Base-by-base conservation (phyloP, 768 basidiomycete species). In the Naganishia kalamii region DNA sequence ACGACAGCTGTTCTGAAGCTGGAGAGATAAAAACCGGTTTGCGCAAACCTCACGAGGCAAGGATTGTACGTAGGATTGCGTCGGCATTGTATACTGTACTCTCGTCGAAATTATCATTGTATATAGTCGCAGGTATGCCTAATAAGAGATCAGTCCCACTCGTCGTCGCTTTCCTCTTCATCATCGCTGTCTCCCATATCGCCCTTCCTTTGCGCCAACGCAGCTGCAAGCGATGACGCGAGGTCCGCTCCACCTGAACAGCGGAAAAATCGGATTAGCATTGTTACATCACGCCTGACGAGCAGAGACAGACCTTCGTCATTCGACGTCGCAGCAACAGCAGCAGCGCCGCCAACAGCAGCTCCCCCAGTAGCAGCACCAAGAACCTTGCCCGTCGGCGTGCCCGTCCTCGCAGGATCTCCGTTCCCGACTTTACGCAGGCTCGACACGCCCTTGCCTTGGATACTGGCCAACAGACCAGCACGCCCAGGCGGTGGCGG, bases 131-230 rank as follows among this genome's bases (percentile, higher is more conserved):
- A 49, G 27, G 27, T 17, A 27, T 27, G 6, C 15, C 19, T 17
- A 29, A 13, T 7, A 49, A 4, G 32, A 30, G 23, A 47, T 52
- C 66, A 77, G 54, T 77, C 75, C 76, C 76, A 77, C 52, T 77
- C 76, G 27, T 71, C 76, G 43, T 77, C 76, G 29, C 72, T 74
- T 51, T 88, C 88, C 23, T 88, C 87, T 54, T 88, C 87, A 70
- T 89, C 80, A 54, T 80, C 88, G 71, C 88, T 89, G 70, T 92
- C 90, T 1, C 88, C 91, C 70, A 94, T 80, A 72, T 89, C 87
- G 80, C 88, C 90, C 75, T 89, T 94, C 70, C 92, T 80, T 75
- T 87, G 85, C 70, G 86, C 79, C 68, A 97, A 78, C 1, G 92
- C 92, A 52, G 85, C 88, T 5, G 91, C 92, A 49, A 96, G 80